A percentile compares a stretch with the other conserved stretches of the same genome.
phyloP scores from a whole-genome alignment of 1,284 basidiomycete species.

The Papiliotrema laurentii region DNA sequence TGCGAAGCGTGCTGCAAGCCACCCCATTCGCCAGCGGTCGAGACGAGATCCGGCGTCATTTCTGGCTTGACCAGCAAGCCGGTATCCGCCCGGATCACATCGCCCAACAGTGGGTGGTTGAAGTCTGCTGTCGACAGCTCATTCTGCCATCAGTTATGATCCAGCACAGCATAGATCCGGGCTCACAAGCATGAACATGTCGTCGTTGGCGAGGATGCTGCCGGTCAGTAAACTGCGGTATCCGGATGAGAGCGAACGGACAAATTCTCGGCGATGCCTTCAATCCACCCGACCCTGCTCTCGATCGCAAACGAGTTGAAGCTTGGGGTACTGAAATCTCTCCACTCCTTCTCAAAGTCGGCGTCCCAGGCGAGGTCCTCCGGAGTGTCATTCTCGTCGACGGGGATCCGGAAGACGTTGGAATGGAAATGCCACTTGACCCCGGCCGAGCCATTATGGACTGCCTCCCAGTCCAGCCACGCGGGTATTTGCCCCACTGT shows the following conservation, averaged over 20 bases:
- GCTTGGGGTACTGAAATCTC: conserved; percentile 23
- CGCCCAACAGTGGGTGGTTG: conserved; percentile 34
- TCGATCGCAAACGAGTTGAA: conserved; percentile 44
- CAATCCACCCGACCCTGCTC: conserved; percentile 26
- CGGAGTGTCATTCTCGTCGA: conserved; percentile 13
- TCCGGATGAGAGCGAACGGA: conserved; percentile 12
- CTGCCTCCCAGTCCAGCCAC: conserved; percentile 35
- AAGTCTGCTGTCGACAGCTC: conserved; percentile 27
- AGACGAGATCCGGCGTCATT: conserved; percentile 15
- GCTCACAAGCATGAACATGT: conserved; percentile 39
- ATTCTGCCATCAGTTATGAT: conserved; percentile 1
- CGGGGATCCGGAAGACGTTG: conserved; percentile 32
- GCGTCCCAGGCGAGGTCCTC: not conserved
- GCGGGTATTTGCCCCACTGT: conserved; percentile 35
- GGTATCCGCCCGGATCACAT: conserved; percentile 29
- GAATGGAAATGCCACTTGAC: conserved; percentile 40
- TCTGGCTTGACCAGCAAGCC: conserved; percentile 21
- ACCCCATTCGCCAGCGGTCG: conserved; percentile 39
- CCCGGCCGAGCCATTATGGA: conserved; percentile 7
- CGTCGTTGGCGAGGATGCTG: conserved; percentile 39
- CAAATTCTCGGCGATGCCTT: conserved; percentile 35
- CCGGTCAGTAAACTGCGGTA: not conserved
- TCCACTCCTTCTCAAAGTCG: conserved; percentile 30
- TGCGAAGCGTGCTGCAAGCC: conserved; percentile 33
- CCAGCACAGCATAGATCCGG: not conserved